phyloP scores from a whole-genome alignment of 371 early-diverging fungal species.

The Syncephalastrum racemosum region DNA sequence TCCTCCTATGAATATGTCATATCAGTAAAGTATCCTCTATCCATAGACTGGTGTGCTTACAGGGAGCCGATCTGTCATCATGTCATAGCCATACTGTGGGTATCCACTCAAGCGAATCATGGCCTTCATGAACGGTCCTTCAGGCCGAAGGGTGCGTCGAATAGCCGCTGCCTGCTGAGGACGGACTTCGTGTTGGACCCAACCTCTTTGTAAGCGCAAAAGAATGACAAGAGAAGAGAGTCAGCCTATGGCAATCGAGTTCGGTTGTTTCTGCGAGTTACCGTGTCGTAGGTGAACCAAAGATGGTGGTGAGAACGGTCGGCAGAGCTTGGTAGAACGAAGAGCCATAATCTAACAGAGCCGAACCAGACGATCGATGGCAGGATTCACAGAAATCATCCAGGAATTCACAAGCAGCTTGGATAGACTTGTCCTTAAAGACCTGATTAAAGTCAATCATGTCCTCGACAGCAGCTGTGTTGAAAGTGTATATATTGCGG shows the following conservation, averaged over 20 bases:
- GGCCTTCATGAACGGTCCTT: constrained; percentile 30
- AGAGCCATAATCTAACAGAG: constrained; percentile 7
- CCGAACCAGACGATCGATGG: constrained; percentile 7
- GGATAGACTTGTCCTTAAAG: constrained; percentile 10
- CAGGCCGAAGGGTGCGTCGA: constrained; percentile 15
- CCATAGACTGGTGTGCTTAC: constrained; percentile 13
- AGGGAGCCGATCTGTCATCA: constrained; percentile 28
- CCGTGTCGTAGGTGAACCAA: constrained; percentile 40
- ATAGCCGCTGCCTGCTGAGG: constrained; percentile 23
- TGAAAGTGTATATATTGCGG: no score
- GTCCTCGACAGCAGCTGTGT: background rate
- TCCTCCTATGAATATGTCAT: constrained; percentile 23
- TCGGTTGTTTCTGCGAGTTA: constrained; percentile 9
- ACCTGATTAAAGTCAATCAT: constrained; percentile 13
- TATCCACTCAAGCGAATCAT: constrained; percentile 18
- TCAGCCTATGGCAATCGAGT: background rate
- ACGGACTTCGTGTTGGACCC: constrained; percentile 29
- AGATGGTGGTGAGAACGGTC: constrained; percentile 26
- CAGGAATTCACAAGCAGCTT: constrained; percentile 11
- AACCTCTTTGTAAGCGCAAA: constrained; percentile 36
- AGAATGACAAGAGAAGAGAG: background rate
- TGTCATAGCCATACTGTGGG: constrained; percentile 30
- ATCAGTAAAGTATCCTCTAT: background rate
- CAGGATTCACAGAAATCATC: constrained; percentile 11
- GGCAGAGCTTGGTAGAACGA: constrained; percentile 27